Percentiles rank a stretch among this genome's conserved stretches.
phyloP scores from a whole-genome alignment of 106 monocot species.

The Acorus calamus region DNA sequence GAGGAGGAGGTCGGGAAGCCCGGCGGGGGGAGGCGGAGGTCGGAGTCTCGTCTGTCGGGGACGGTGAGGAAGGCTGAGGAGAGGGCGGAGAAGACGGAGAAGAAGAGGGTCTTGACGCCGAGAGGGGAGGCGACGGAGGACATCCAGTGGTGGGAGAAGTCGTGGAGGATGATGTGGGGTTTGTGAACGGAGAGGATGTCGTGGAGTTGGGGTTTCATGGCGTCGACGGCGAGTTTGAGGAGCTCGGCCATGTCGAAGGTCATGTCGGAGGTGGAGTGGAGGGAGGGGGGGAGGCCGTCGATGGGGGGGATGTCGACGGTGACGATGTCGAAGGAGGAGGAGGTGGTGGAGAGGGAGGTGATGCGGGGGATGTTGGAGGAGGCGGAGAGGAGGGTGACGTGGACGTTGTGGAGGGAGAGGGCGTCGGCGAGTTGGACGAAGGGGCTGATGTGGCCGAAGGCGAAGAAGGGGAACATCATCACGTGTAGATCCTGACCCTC shows the following conservation, averaged over 20 bases:
- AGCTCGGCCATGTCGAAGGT: slow-evolving; percentile 24
- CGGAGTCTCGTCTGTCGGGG: slow-evolving; percentile 22
- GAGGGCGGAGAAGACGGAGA: slow-evolving; percentile 39
- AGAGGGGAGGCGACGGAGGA: slow-evolving; percentile 24
- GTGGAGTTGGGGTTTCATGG: slow-evolving; percentile 20
- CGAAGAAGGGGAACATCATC: slow-evolving; percentile 31
- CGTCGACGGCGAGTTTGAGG: slow-evolving; percentile 40
- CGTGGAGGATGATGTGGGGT: slow-evolving; percentile 34
- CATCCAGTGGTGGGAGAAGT: slow-evolving; percentile 45
- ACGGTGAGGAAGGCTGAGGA: slow-evolving; percentile 32
- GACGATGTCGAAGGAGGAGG: slow-evolving; percentile 12
- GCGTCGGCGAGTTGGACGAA: slow-evolving; percentile 36
- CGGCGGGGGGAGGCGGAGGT: slow-evolving; percentile 1
- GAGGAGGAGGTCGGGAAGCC: slow-evolving; percentile 11
- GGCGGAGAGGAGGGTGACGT: slow-evolving; percentile 36
- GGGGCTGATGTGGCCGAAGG: slow-evolving; percentile 47
- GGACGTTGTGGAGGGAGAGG: slow-evolving; percentile 12
- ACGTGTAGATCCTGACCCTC: slow-evolving; percentile 14
- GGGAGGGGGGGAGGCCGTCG: slow-evolving; percentile 31
- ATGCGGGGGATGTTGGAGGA: slow-evolving; percentile 26
- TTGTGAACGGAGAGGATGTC: slow-evolving; percentile 19
- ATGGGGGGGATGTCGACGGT: slow-evolving; percentile 35
- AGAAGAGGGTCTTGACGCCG: slow-evolving; percentile 30
- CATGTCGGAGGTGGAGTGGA: slow-evolving; percentile 35
- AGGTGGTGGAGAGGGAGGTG: slow-evolving; percentile 5